Evolutionary conservation across 2,329 filamentous ascomycete genomes (phyloP), one percentile per base, ranked within the genome.

Genomic region (Pseudogymnoascus sp.): DNA sequence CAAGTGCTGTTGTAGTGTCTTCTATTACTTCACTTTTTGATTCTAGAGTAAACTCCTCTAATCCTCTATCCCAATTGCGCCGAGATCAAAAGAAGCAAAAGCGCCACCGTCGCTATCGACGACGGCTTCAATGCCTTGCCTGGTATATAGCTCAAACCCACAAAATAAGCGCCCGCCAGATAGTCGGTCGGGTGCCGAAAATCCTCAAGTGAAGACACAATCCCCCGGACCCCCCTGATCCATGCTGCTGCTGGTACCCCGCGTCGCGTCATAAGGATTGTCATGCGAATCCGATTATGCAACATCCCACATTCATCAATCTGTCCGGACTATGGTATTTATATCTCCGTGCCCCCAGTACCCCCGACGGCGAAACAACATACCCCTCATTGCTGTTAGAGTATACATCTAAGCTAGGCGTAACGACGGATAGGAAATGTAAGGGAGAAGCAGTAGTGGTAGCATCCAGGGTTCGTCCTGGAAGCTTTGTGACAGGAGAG

Each of bases 331-430:
- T 55, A 55, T 33, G 45, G 45, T 33, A 33, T 55, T 33, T 55
- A 55, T 55, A 33, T 55, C 45, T 55, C 45, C 4, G n/a, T 13
- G 29, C 1, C n/a, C 45, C 4, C 4, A 4, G 4, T 12, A 33
- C n/a, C 21, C 45, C 27, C 39, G 5, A 55, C 45, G 27, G 45
- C 29, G 29, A 33, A 55, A 55, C 15, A 33, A 55, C 45, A 55
- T 55, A 55, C 45, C 45, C 27, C 45, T 55, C 45, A 55, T 55
- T 31, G 45, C 45, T 55, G 45, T 55, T 55, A 33, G 45, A 55
- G 45, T 33, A 55, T 55, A 55, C 45, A 55, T 55, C 27, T 55
- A 36, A 60, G 42, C 45, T 61, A 59, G 27, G 58, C 33, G 42
- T 36, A 35, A 37, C 42, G 36, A 27, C 52, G 45, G 48, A 58